These are phyloP conservation scores for Talaromyces wortmannii DNA, from an alignment of 495 filamentous ascomycete genomes.

Conservation along the genomic window DNA sequence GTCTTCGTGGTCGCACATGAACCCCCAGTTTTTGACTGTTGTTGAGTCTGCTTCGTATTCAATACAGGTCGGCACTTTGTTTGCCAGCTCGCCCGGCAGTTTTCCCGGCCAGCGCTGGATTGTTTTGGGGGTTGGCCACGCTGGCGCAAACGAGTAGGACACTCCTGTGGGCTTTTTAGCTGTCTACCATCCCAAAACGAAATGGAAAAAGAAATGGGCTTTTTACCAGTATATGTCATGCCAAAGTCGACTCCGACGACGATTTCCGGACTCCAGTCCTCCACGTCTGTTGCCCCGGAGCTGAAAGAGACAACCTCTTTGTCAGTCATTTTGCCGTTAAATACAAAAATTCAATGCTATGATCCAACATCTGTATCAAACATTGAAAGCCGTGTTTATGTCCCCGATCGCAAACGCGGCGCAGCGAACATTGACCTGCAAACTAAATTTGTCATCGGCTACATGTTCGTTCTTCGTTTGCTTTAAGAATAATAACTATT, in stretches of 20 bases:
- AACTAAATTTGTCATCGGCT: no score
- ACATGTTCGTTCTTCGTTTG: no score
- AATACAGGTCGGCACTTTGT: slow-evolving; percentile 55
- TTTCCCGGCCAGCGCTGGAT: slow-evolving; percentile 58
- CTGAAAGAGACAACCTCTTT: slow-evolving; percentile 23
- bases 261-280: slow-evolving; percentile 37
- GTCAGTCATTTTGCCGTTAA: background rate
- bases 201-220: no score
- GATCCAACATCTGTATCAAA: background rate
- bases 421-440: no score
- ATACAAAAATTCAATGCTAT: background rate
- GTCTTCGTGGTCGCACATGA: slow-evolving; percentile 42
- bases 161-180: slow-evolving; percentile 40
- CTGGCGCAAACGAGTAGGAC: slow-evolving; percentile 40
- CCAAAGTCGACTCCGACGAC: slow-evolving; percentile 55
- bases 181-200: no score
- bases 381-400: background rate
- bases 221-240: slow-evolving; percentile 54
- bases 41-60: slow-evolving; percentile 36
- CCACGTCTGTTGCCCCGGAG: background rate
- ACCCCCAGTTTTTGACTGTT: slow-evolving; percentile 48
- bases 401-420: background rate
- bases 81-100: slow-evolving; percentile 40
- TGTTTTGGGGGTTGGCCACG: slow-evolving; percentile 41
- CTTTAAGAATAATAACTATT: no score